A percentile compares a stretch with the other conserved stretches of the same genome.
These are phyloP conservation scores for Calocera cornea DNA, from an alignment of 768 basidiomycete genomes.

Conservation along the genomic window DNA sequence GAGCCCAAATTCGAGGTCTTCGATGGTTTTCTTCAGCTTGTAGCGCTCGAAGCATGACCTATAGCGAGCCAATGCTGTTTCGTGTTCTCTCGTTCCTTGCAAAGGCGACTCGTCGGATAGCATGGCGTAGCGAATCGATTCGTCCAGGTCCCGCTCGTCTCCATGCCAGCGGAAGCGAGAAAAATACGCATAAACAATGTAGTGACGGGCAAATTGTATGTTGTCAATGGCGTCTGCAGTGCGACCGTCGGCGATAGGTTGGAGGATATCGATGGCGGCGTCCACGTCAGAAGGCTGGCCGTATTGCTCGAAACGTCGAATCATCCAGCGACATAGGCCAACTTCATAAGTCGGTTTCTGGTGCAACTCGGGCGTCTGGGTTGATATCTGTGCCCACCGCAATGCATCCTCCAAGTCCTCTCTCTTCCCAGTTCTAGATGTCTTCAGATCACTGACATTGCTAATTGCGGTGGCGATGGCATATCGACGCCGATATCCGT, in stretches of 20 bases:
- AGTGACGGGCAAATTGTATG: background rate
- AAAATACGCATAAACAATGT: background rate
- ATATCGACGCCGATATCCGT: background rate
- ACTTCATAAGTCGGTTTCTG: background rate
- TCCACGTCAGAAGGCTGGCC: background rate
- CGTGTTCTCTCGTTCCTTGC: background rate
- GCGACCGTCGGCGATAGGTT: background rate
- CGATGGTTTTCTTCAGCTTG: background rate
- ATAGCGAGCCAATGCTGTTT: background rate
- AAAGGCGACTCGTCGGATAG: background rate
- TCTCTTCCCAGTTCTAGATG: background rate
- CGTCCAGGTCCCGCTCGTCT: background rate
- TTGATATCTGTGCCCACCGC: background rate
- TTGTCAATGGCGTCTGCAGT: background rate
- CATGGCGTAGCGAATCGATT: background rate
- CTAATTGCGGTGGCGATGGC: background rate
- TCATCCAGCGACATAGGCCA: background rate
- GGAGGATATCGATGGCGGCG: background rate
- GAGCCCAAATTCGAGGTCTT: background rate
- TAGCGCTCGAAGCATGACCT: background rate
- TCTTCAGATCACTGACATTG: constrained; percentile 1
- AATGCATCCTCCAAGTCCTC: background rate
- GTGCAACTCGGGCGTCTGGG: background rate
- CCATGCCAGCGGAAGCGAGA: background rate
- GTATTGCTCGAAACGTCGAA: background rate